phyloP scores from a whole-genome alignment of 345 rosid genomes.

The Clarkia xantiana region DNA sequence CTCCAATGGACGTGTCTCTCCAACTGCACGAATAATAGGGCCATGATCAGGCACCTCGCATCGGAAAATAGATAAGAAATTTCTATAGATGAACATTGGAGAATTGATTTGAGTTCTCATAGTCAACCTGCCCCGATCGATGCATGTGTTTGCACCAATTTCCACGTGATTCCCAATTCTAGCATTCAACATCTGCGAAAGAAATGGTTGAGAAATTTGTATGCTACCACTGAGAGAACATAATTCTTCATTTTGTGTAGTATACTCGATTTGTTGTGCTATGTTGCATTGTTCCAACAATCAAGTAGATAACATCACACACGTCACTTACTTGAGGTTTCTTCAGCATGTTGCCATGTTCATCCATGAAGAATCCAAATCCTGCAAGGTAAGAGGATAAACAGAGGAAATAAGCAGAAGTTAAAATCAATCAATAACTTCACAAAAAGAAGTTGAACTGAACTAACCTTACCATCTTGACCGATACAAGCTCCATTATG shows the following conservation, averaged over 20 bases:
- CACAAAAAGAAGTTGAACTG: background rate
- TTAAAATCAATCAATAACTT: no score
- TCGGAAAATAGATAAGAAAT: background rate
- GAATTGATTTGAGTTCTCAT: background rate
- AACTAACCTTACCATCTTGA: constrained; percentile 59
- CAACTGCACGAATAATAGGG: constrained; percentile 42
- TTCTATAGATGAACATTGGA: background rate
- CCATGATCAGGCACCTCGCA: constrained; percentile 1
- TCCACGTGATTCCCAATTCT: constrained; percentile 63
- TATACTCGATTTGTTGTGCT: background rate
- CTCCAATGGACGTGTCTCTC: constrained; percentile 73
- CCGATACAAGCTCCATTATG: constrained; percentile 79
- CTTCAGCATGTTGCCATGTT: constrained; percentile 53
- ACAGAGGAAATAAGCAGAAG: no score
- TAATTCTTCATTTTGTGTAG: background rate
- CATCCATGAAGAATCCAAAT: constrained; percentile 72
- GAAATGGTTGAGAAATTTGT: background rate
- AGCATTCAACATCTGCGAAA: constrained; percentile 37
- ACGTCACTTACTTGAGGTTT: constrained; percentile 58
- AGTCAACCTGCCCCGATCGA: constrained; percentile 79
- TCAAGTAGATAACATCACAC: background rate
- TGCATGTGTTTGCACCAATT: constrained; percentile 79
- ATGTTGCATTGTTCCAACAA: no score
- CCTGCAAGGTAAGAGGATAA: constrained; percentile 24
- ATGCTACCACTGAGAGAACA: background rate